phyloP scores from a whole-genome alignment of 1,284 basidiomycete genomes.

The Cutaneotrichosporon cavernicola region DNA sequence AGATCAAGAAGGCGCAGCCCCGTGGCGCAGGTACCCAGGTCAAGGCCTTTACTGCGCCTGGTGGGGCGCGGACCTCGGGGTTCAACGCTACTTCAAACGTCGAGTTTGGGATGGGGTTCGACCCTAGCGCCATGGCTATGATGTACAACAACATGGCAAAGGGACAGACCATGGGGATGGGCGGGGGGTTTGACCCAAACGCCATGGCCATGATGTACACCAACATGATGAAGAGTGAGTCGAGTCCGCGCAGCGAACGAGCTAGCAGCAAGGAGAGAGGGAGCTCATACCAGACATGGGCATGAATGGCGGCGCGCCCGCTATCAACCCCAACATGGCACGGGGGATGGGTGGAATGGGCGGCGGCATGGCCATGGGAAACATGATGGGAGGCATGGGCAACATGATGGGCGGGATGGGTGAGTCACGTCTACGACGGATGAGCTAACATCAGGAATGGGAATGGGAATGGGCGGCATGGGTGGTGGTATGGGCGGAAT shows the following conservation, averaged over 20 bases:
- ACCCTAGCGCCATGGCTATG: constrained; percentile 57
- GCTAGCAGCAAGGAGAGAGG: not conserved
- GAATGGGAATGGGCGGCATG: constrained; percentile 24
- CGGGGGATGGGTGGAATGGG: constrained; percentile 21
- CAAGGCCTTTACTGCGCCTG: constrained; percentile 44
- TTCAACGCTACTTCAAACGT: constrained; percentile 25
- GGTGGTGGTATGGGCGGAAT: constrained; percentile 44
- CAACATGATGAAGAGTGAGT: constrained; percentile 55
- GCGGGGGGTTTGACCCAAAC: constrained; percentile 53
- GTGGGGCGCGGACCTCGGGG: constrained; percentile 26
- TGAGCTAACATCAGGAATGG: constrained; percentile 22
- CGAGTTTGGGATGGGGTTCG: constrained; percentile 51
- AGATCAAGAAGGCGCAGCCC: constrained; percentile 90
- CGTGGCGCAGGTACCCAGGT: constrained; percentile 55
- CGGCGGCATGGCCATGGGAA: constrained; percentile 17
- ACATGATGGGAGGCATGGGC: constrained; percentile 46
- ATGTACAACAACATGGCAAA: constrained; percentile 60
- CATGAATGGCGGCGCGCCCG: constrained; percentile 42
- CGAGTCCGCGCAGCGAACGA: not conserved
- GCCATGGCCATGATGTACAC: constrained; percentile 60
- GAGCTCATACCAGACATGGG: constrained; percentile 32
- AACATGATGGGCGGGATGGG: constrained; percentile 56
- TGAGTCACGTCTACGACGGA: constrained; percentile 10
- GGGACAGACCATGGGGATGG: constrained; percentile 26
- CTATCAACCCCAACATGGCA: constrained; percentile 52